Conservation (phyloP, 768 basidiomycete genomes). For the Strobilomyces dryophilus region DNA sequence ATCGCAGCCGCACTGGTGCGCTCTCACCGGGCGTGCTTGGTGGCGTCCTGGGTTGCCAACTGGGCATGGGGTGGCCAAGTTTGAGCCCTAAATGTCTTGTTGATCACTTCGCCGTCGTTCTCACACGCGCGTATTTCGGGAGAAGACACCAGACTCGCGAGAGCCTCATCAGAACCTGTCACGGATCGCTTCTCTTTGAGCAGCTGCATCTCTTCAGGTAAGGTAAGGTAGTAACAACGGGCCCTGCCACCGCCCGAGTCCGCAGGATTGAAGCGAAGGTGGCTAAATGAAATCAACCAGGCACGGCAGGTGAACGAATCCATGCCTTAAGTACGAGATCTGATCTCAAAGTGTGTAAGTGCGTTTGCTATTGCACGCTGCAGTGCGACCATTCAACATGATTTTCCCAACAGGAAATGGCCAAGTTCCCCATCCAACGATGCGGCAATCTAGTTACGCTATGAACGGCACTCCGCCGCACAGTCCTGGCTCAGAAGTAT, state of each 20-base stretch:
- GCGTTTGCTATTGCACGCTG: constrained; percentile 26
- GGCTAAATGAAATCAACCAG: constrained; percentile 36
- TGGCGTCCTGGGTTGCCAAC: constrained; percentile 15
- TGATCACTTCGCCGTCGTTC: constrained; percentile 18
- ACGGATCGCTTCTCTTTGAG: constrained; percentile 21
- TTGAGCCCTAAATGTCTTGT: constrained; percentile 12
- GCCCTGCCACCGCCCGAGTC: constrained; percentile 19
- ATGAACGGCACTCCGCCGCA: constrained; percentile 31
- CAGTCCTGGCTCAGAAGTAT: constrained; percentile 19
- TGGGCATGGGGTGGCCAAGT: constrained; percentile 16
- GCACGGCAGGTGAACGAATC: constrained; percentile 25
- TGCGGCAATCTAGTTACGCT: constrained; percentile 33
- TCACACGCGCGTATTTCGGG: constrained; percentile 20
- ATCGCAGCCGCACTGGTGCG: constrained; percentile 2
- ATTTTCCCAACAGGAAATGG: constrained; percentile 36
- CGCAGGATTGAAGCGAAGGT: constrained; percentile 26
- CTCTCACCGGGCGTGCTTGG: constrained; percentile 18
- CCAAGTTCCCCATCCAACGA: constrained; percentile 29
- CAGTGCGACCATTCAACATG: constrained; percentile 26
- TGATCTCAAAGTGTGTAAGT: constrained; percentile 31
- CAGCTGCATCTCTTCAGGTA: constrained; percentile 18
- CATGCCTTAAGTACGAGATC: constrained; percentile 33
- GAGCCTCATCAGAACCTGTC: constrained; percentile 15
- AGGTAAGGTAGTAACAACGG: constrained; percentile 13
- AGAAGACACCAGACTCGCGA: constrained; percentile 4